These are phyloP conservation scores for Skeletonema potamos DNA, from an alignment of 108 stramenopile species.

Conservation along the genomic window DNA sequence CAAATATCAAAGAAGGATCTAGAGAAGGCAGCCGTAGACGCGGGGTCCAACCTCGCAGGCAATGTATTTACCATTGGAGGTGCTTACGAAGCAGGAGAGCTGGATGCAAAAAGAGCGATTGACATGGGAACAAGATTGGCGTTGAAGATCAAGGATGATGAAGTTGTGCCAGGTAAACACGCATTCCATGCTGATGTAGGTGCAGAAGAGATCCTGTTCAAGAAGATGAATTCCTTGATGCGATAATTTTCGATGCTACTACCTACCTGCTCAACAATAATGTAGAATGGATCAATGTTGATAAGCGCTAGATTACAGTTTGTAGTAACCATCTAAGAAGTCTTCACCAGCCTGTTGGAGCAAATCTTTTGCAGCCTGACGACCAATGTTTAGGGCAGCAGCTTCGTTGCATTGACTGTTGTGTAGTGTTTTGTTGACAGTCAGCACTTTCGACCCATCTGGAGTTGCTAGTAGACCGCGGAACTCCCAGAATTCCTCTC, in stretches of 20 bases:
- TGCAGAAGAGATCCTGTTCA: constrained; percentile 64
- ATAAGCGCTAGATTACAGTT: neutral
- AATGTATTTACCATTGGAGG: constrained; percentile 93
- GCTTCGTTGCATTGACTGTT: constrained; percentile 5
- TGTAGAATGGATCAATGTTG: neutral
- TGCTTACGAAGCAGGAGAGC: constrained; percentile 90
- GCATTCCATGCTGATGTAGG: constrained; percentile 55
- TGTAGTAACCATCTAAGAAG: constrained; percentile 16
- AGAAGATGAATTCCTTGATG: constrained; percentile 20
- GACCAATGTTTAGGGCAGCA: constrained; percentile 2
- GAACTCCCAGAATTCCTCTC: neutral
- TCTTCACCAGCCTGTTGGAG: constrained; percentile 1
- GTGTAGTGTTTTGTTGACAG: neutral
- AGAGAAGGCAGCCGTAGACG: constrained; percentile 34
- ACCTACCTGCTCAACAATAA: neutral
- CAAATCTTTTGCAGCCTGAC: neutral
- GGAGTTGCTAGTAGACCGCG: constrained; percentile 18
- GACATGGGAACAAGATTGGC: constrained; percentile 98
- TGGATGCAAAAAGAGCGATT: constrained; percentile 98
- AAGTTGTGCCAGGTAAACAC: constrained; percentile 73
- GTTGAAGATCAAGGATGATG: constrained; percentile 60
- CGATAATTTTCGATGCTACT: neutral
- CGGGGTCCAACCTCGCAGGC: constrained; percentile 23
- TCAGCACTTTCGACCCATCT: constrained; percentile 12
- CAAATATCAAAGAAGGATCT: constrained; percentile 67